Conservation (phyloP, 23 red algal species). For the Agarophyton chilense region DNA sequence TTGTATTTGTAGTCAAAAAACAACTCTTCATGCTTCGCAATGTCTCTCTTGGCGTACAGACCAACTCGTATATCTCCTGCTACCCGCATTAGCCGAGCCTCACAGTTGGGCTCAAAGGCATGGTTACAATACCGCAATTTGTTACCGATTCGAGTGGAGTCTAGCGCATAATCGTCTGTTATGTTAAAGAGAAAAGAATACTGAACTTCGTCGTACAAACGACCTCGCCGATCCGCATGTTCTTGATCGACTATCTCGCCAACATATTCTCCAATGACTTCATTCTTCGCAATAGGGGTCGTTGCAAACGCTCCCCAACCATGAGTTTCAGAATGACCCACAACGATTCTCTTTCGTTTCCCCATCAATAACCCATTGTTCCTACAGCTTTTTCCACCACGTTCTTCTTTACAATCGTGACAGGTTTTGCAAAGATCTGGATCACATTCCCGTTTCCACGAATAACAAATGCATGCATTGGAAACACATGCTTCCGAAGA, state of each 20-base stretch:
- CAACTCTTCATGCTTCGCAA: conserved; percentile 86
- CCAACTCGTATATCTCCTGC: conserved; percentile 83
- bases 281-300: conserved; percentile 40
- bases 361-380: conserved; percentile 70
- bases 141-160: conserved; percentile 81
- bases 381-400: conserved; percentile 19
- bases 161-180: conserved; percentile 71
- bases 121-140: conserved; percentile 85
- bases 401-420: conserved; percentile 46
- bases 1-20: conserved; percentile 93
- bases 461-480: conserved; percentile 83
- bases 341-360: conserved; percentile 40
- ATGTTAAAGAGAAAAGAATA: conserved; percentile 86
- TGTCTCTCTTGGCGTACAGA: conserved; percentile 78
- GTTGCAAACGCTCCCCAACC: conserved; percentile 83
- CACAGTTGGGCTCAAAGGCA: conserved; percentile 72
- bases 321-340: conserved; percentile 66
- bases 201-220: conserved; percentile 73
- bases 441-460: conserved; percentile 88
- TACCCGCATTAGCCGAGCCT: conserved; percentile 65
- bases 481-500: conserved; percentile 49
- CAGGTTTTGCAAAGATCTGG: conserved; percentile 81
- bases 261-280: conserved; percentile 89
- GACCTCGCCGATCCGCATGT: conserved; percentile 79
- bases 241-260: conserved; percentile 83